Conservation (phyloP, 1,284 basidiomycete species). For the Austroboletus rostrupii region DNA sequence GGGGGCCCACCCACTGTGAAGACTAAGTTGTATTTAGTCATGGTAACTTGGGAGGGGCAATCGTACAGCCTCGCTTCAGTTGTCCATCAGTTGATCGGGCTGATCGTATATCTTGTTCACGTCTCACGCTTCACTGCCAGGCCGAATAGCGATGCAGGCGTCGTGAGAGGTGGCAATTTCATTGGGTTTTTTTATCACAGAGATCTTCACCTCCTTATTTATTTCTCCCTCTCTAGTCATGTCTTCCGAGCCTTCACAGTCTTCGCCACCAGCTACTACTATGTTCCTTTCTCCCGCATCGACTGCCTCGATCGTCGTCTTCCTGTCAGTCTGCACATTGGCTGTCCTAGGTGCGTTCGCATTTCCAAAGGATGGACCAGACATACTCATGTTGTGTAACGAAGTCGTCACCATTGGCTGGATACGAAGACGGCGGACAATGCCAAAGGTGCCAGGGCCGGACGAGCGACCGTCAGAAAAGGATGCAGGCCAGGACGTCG, state of each 20-base stretch:
- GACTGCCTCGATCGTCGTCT: not conserved
- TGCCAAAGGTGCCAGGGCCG: not conserved
- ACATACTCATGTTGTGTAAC: not conserved
- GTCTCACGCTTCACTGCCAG: not conserved
- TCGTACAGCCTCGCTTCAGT: not conserved
- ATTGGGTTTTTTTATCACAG: constrained; percentile 1
- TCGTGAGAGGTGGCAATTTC: constrained; percentile 16
- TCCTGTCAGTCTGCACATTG: constrained; percentile 18
- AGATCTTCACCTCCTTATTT: not conserved
- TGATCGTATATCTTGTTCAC: not conserved
- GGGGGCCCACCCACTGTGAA: not conserved
- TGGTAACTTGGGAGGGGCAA: too few relatives aligned
- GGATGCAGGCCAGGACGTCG: constrained; percentile 14
- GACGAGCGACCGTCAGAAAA: constrained; percentile 6
- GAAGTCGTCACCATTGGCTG: constrained; percentile 12
- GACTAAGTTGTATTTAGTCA: not conserved
- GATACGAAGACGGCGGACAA: constrained; percentile 9
- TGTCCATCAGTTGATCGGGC: too few relatives aligned
- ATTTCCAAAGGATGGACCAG: not conserved
- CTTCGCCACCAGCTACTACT: not conserved
- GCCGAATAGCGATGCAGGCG: constrained; percentile 8
- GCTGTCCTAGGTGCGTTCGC: constrained; percentile 19
- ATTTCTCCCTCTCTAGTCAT: not conserved
- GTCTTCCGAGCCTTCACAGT: not conserved
- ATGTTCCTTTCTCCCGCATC: constrained; percentile 5